phyloP scores from a whole-genome alignment of 2,329 filamentous ascomycete genomes.

The Trichoderma oligosporum region DNA sequence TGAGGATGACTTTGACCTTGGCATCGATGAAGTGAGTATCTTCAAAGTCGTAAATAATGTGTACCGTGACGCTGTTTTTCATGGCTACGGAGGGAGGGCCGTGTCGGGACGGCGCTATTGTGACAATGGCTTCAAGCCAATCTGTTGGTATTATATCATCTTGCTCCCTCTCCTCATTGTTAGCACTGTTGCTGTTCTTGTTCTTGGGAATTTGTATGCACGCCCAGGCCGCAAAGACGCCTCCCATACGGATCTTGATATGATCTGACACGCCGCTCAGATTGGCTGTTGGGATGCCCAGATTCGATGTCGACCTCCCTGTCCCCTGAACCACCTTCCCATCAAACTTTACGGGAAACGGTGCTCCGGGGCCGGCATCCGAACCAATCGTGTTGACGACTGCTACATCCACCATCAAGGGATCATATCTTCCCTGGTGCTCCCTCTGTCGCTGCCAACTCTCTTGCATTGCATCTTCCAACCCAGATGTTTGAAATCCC shows the following conservation, averaged over 20 bases:
- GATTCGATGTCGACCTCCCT: constrained; percentile 36
- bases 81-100: constrained; percentile 44
- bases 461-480: constrained; percentile 29
- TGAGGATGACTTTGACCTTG: constrained; percentile 51
- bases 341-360: constrained; percentile 51
- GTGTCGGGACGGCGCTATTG: constrained; percentile 49
- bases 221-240: constrained; percentile 65
- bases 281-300: constrained; percentile 53
- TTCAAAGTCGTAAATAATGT: constrained; percentile 52
- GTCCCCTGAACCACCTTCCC: constrained; percentile 47
- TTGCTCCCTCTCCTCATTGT: constrained; percentile 11
- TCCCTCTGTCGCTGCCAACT: constrained; percentile 37
- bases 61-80: constrained; percentile 49
- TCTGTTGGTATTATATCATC: constrained; percentile 34
- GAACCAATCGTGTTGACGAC: constrained; percentile 40
- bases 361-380: constrained; percentile 49
- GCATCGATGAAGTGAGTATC: constrained; percentile 39
- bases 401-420: constrained; percentile 34
- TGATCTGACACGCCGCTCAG: constrained; percentile 50
- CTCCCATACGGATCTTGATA: constrained; percentile 51
- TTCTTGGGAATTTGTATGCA: constrained; percentile 34
- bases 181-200: no score
- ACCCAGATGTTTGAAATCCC: constrained; percentile 33
- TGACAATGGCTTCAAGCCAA: constrained; percentile 60
- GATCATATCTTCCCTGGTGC: constrained; percentile 30